These are phyloP conservation scores for Flaveria brownii DNA, from an alignment of 129 eudicot genomes.

Conservation along the genomic window DNA sequence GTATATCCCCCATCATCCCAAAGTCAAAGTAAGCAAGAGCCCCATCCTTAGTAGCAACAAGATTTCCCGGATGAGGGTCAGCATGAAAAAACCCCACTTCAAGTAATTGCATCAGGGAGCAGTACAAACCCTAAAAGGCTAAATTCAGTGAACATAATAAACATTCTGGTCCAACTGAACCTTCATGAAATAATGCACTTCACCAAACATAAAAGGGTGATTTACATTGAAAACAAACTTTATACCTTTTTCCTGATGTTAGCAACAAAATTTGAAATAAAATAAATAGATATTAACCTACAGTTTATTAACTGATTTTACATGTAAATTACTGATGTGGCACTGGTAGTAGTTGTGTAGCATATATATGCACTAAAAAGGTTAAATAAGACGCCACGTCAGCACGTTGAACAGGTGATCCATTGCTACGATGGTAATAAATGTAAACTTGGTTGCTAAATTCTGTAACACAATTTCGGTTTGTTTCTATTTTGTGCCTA, in stretches of 20 bases:
- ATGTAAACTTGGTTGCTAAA: background rate
- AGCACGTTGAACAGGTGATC: background rate
- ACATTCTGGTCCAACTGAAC: conserved; percentile 18
- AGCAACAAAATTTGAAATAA: background rate
- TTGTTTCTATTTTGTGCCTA: background rate
- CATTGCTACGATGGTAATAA: background rate
- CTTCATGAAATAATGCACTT: conserved; percentile 11
- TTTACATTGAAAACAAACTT: background rate
- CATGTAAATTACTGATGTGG: background rate
- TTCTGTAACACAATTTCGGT: background rate
- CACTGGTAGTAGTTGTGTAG: background rate
- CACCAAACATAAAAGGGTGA: background rate
- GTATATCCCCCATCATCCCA: conserved; percentile 99
- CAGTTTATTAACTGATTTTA: background rate
- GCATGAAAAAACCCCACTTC: conserved; percentile 99
- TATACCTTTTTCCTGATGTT: background rate
- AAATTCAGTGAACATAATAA: conserved; percentile 20
- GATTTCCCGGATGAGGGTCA: conserved; percentile 97
- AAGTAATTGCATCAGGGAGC: conserved; percentile 89
- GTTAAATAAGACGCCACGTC: background rate
- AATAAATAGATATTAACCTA: background rate
- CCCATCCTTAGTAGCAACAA: conserved; percentile 84
- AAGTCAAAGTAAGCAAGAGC: conserved; percentile 95
- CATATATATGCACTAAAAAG: background rate
- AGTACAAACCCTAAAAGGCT: conserved; percentile 69